Percentiles rank a stretch among this genome's conserved stretches.
These are phyloP conservation scores for Sanghuangporus weigelae DNA, from an alignment of 1,284 basidiomycete genomes.

Conservation along the genomic window DNA sequence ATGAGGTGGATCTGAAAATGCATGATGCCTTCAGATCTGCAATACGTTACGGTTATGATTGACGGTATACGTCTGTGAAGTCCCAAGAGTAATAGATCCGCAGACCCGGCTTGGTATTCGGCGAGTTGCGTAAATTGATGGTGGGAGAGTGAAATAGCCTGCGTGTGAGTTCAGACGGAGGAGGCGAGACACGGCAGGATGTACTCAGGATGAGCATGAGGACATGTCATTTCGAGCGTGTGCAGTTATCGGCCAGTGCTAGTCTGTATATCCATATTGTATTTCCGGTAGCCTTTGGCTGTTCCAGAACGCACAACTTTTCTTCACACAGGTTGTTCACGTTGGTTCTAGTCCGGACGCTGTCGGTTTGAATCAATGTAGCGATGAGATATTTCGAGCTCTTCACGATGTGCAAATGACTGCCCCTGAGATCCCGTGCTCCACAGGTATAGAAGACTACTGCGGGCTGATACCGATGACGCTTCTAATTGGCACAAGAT, in stretches of 20 bases:
- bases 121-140: background rate
- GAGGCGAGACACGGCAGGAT: background rate
- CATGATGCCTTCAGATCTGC: background rate
- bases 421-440: background rate
- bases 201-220: background rate
- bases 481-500: too few species aligned
- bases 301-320: background rate
- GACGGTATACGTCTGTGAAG: background rate
- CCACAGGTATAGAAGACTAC: background rate
- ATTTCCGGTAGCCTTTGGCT: background rate
- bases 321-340: background rate
- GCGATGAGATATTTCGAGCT: slow-evolving; percentile 1
- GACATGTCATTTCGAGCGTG: background rate
- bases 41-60: background rate
- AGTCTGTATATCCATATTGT: background rate
- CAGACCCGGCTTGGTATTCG: background rate
- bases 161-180: slow-evolving; percentile 1
- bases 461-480: too few species aligned
- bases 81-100: background rate
- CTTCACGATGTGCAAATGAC: background rate
- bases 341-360: background rate
- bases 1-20: background rate
- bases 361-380: background rate
- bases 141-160: background rate
- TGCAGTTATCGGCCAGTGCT: background rate